Evolutionary conservation across 169 alveolate genomes (phyloP), one percentile per base, ranked within the genome.

Genomic region (Cryptosporidium parvum): DNA sequence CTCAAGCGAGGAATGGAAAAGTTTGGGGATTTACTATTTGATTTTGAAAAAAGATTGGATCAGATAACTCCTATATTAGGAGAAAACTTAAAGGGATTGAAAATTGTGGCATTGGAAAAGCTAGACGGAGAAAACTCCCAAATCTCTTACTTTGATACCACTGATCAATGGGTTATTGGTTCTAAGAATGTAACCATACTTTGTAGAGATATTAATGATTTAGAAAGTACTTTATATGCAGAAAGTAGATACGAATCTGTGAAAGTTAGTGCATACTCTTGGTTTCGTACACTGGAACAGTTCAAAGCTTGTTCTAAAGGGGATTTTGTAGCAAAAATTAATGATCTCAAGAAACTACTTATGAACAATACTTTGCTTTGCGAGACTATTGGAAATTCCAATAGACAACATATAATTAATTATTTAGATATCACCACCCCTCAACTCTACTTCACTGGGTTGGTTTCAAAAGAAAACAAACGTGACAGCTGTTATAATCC

Each of bases 111-210:
- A 44, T 45, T 73, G n/a, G 89, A 80, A 42, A 80, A 80, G 51
- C 62, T 80, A 8, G 89, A 80, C 62, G 89, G 89, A 16, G 89
- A 80, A 23, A 80, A 80, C 48, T 80, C 89, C 0, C 89, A 80
- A 29, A 80, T 80, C 5, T 80, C 89, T 12, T 80, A 44, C 52
- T 80, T 80, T 65, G 75, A 65, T 14, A 18, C n/a, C 45, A 62
- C 89, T 42, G 68, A 62, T 48, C 89, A 80, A 35, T 80, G 89
- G 89, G 26, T 80, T 45, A 80, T 80, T 61, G 89, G 80, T 5
- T 80, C 89, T 12, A 80, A 80, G 33, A 80, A 80, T 31, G 89
- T 80, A 12, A 80, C 89, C 56, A 18, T 80, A 45, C 89, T 80
- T 44, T 80, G 89, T n/a, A 62, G 23, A 23, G 62, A 80, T 21